These are phyloP conservation scores for Taphrina communis DNA, from an alignment of 1,139 yeast genomes.

Conservation along the genomic window DNA sequence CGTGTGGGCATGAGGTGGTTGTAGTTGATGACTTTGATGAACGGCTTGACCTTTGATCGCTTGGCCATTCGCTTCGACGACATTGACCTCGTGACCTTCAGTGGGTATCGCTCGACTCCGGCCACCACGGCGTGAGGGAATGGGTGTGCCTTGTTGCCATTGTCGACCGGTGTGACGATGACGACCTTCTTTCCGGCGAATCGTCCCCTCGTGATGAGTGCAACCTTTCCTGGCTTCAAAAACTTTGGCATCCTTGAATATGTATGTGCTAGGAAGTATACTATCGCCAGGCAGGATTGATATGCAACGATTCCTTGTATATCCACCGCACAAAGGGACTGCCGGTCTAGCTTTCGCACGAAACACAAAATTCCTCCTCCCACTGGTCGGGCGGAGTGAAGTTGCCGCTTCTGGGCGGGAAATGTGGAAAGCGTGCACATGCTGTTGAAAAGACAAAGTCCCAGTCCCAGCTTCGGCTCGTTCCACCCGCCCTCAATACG, in stretches of 20 bases:
- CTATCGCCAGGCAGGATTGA: neutral
- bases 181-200: slow-evolving; percentile 99
- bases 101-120: slow-evolving; percentile 99
- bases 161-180: slow-evolving; percentile 97
- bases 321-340: slow-evolving; percentile 9
- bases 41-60: slow-evolving; percentile 99
- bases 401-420: neutral
- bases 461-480: slow-evolving; percentile 14
- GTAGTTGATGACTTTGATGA: slow-evolving; percentile 99
- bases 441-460: neutral
- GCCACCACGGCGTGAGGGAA: slow-evolving; percentile 99
- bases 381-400: slow-evolving; percentile 1
- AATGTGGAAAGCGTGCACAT: neutral
- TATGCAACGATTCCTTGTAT: neutral
- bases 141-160: slow-evolving; percentile 98
- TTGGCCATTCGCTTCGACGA: slow-evolving; percentile 96
- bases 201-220: slow-evolving; percentile 99
- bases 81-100: slow-evolving; percentile 93
- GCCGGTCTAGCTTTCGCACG: slow-evolving; percentile 5
- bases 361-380: slow-evolving; percentile 27
- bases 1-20: slow-evolving; percentile 99
- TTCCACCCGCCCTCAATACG: slow-evolving; percentile 4
- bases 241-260: slow-evolving; percentile 38
- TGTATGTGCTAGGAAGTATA: neutral
- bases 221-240: slow-evolving; percentile 51